Evolutionary conservation across 75 land plant species (phyloP), one percentile per base, ranked within the genome.

Genomic region (Cunninghamia lanceolata): DNA sequence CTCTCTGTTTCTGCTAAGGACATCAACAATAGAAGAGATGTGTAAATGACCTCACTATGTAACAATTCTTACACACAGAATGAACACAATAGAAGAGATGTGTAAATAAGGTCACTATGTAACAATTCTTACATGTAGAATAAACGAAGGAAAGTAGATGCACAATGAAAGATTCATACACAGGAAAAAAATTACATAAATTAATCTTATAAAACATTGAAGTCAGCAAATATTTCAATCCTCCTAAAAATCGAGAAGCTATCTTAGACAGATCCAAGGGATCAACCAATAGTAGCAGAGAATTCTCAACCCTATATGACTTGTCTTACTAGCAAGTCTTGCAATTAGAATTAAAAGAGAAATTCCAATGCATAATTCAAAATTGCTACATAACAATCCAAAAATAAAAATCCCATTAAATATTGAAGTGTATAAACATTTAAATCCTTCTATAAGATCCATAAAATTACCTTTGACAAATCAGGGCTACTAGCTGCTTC

Each of bases 211-310:
- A 76, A 6, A 76, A 8, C 17, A 38, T 76, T 76, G 38, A 16
- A 0, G 19, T 4, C 17, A 76, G 39, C 15, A 15, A 76, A 76
- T 76, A 34, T 73, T 19, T 73, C 35, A 14, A 73, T 3, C 38
- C 38, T 32, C 25, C 75, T n/a, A 1, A 71, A n/a, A 71, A 0
- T 4, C 75, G 1, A 71, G 52, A 50, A 5, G 10, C 10, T 50
- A 96, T 96, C 96, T 88, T 94, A 19, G 94, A 94, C 34, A 90
- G 68, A 82, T 98, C 99, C 52, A 50, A 9, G 52, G 10, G 52
- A 50, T 50, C 52, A 50, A 50, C 10, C 52, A 50, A 50, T 50
- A 50, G 9, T 50, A 9, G 52, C 52, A 2, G 8, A 50, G 52
- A 50, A 50, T 2, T 50, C 10, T 50, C 0, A 50, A 50, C 10